Conservation (phyloP, 768 basidiomycete species). For the Leccinum rimulosum region DNA sequence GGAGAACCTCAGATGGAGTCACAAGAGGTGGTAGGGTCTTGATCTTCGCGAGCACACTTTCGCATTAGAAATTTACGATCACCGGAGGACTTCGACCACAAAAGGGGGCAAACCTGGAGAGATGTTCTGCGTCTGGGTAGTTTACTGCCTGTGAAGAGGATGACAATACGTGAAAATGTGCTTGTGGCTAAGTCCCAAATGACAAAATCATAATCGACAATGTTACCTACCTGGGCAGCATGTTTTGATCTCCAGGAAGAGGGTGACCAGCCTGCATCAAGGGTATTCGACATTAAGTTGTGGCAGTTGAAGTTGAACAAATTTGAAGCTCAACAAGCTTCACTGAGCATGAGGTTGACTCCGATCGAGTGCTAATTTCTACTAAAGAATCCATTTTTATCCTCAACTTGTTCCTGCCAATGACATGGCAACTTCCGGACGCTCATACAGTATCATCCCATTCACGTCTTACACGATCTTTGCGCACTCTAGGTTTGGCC, state of each 20-base stretch:
- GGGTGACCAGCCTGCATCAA: slow-evolving; percentile 54
- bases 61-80: background rate
- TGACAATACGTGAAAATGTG: background rate
- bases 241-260: slow-evolving; percentile 78
- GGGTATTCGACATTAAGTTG: slow-evolving; percentile 11
- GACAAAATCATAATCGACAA: background rate
- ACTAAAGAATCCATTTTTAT: too few species aligned
- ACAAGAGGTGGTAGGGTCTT: slow-evolving; percentile 83
- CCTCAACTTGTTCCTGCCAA: too few species aligned
- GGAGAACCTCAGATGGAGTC: slow-evolving; percentile 83
- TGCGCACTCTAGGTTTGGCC: too few species aligned
- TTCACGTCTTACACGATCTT: too few species aligned
- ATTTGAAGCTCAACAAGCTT: background rate
- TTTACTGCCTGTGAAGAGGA: slow-evolving; percentile 53
- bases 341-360: too few species aligned
- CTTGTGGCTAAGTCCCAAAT: background rate
- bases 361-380: too few species aligned
- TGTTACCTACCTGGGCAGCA: slow-evolving; percentile 62
- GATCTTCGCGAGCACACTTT: slow-evolving; percentile 78
- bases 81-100: background rate
- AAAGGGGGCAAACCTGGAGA: slow-evolving; percentile 47
- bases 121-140: slow-evolving; percentile 63
- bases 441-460: too few species aligned
- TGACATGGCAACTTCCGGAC: too few species aligned
- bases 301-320: background rate